Evolutionary conservation across 2,329 filamentous ascomycete species (phyloP).

Genomic region (Onygenales sp.): DNA sequence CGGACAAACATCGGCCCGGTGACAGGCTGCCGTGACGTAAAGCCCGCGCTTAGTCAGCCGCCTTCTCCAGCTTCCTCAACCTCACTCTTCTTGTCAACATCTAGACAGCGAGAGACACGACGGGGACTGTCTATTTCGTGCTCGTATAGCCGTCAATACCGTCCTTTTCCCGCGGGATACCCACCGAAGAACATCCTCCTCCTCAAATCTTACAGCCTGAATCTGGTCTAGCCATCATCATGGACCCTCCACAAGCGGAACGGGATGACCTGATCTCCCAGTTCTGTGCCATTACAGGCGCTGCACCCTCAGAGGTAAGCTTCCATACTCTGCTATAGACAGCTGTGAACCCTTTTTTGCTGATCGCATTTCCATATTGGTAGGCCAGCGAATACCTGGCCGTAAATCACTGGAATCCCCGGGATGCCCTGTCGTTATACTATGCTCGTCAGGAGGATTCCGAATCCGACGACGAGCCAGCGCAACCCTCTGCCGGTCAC

Average conservation of each 20-base stretch:
- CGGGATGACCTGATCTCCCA: conserved; percentile 39
- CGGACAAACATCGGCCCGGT: too few species aligned
- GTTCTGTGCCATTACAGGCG: conserved; percentile 49
- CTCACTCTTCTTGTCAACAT: too few species aligned
- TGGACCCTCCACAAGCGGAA: conserved; percentile 26
- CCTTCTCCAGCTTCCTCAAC: too few species aligned
- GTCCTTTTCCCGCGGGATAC: too few species aligned
- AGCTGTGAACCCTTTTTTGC: conserved; percentile 1
- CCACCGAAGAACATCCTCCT: not conserved
- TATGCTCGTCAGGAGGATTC: conserved; percentile 41
- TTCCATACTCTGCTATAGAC: not conserved
- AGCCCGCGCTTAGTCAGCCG: too few species aligned
- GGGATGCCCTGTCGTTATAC: conserved; percentile 52
- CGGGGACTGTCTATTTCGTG: too few species aligned
- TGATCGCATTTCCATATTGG: not conserved
- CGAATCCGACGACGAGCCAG: conserved; percentile 14
- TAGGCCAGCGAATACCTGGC: conserved; percentile 61
- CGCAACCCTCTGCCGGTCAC: conserved; percentile 18
- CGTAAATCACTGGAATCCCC: conserved; percentile 57
- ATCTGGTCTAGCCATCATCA: conserved; percentile 11
- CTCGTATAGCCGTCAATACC: too few species aligned
- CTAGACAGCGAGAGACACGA: too few species aligned
- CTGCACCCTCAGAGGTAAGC: conserved; percentile 39
- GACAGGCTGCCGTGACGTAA: too few species aligned
- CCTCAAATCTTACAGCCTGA: not conserved